These are phyloP conservation scores for Lactarius quietus DNA, from an alignment of 768 basidiomycete genomes.

Conservation along the genomic window DNA sequence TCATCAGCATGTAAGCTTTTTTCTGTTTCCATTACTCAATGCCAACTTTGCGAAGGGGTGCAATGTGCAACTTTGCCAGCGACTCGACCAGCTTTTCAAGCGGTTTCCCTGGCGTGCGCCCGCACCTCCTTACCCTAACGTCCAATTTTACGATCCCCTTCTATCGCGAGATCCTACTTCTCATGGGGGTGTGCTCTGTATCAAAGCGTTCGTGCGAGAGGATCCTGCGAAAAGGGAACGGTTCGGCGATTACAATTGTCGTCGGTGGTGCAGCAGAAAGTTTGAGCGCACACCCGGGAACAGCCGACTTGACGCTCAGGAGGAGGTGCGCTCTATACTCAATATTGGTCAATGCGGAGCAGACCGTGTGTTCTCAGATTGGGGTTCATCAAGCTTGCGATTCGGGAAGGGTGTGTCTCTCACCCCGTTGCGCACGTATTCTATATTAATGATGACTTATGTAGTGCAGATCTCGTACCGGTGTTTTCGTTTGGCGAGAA, in stretches of 20 bases:
- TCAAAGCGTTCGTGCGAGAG: constrained; percentile 88
- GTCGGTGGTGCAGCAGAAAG: constrained; percentile 96
- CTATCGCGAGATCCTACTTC: constrained; percentile 87
- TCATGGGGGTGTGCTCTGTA: constrained; percentile 89
- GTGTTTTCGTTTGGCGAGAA: constrained; percentile 99
- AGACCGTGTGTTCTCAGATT: constrained; percentile 43
- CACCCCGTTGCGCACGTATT: neutral
- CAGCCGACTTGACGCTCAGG: constrained; percentile 81
- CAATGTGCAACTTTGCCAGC: constrained; percentile 92
- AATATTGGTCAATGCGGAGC: neutral
- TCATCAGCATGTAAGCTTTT: constrained; percentile 87
- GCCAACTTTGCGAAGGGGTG: constrained; percentile 56
- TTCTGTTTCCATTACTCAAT: neutral
- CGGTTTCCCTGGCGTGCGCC: constrained; percentile 86
- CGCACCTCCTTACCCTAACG: constrained; percentile 87
- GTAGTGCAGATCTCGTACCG: constrained; percentile 90
- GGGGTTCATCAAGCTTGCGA: constrained; percentile 94
- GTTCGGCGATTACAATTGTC: constrained; percentile 82
- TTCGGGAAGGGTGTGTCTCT: constrained; percentile 70
- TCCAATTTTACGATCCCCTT: constrained; percentile 91
- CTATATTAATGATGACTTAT: constrained; percentile 12
- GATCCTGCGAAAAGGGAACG: constrained; percentile 54
- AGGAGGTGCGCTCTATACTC: constrained; percentile 50
- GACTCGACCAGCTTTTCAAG: constrained; percentile 94
- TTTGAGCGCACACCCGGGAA: constrained; percentile 92